These are phyloP conservation scores for Phycomyces nitens DNA, from an alignment of 192 early-diverging fungal species.

Conservation along the genomic window DNA sequence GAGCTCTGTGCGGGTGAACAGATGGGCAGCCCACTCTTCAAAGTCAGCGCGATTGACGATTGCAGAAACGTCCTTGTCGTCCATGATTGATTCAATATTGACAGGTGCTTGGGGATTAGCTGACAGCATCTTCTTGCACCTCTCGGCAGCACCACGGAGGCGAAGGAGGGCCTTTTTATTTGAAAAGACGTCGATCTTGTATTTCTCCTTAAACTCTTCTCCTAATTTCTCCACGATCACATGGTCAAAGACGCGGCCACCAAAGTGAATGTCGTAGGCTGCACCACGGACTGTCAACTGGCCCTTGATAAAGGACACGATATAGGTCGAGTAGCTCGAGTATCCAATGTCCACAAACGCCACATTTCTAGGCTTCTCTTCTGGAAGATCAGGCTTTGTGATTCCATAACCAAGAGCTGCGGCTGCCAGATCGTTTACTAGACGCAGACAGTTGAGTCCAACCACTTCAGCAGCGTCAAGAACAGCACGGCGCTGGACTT, in stretches of 20 bases:
- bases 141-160: slow-evolving; percentile 82
- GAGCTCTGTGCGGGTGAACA: slow-evolving; percentile 64
- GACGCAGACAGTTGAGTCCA: slow-evolving; percentile 82
- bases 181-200: slow-evolving; percentile 85
- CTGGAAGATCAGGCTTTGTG: slow-evolving; percentile 94
- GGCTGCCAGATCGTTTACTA: slow-evolving; percentile 91
- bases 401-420: slow-evolving; percentile 95
- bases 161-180: slow-evolving; percentile 90
- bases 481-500: slow-evolving; percentile 84
- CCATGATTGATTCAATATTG: slow-evolving; percentile 93
- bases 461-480: slow-evolving; percentile 82
- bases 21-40: slow-evolving; percentile 71
- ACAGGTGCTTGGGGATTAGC: slow-evolving; percentile 87
- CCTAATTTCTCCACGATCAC: slow-evolving; percentile 82
- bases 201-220: slow-evolving; percentile 86
- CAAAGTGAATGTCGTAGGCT: slow-evolving; percentile 90
- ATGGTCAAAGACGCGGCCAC: slow-evolving; percentile 94
- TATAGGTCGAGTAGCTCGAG: slow-evolving; percentile 70
- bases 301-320: slow-evolving; percentile 93
- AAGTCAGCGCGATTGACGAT: slow-evolving; percentile 83
- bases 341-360: slow-evolving; percentile 93
- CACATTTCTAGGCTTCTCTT: slow-evolving; percentile 86
- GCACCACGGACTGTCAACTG: slow-evolving; percentile 88
- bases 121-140: slow-evolving; percentile 93
- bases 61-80: slow-evolving; percentile 88